Percentiles rank a stretch among this genome's conserved stretches.
Evolutionary conservation across 1,284 basidiomycete species (phyloP).

Genomic region (Ustilago loliicola): DNA sequence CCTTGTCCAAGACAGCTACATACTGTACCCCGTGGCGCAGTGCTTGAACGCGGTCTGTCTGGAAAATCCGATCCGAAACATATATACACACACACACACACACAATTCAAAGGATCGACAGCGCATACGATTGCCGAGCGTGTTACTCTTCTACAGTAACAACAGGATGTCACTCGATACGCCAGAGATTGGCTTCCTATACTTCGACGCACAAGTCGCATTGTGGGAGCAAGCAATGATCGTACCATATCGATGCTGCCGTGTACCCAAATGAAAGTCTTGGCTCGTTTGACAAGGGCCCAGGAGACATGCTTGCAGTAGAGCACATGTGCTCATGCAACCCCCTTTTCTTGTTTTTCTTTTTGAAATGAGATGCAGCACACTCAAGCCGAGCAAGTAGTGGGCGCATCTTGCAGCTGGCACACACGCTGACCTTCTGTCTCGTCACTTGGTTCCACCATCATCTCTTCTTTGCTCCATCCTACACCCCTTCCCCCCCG

Average conservation of each 20-base stretch:
- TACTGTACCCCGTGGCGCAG: slow-evolving; percentile 1
- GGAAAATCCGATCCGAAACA: slow-evolving; percentile 25
- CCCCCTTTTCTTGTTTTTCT: slow-evolving; percentile 24
- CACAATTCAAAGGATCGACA: slow-evolving; percentile 37
- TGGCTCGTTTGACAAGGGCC: slow-evolving; percentile 1
- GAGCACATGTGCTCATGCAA: slow-evolving; percentile 13
- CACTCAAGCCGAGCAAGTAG: slow-evolving; percentile 13
- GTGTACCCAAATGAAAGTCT: slow-evolving; percentile 3
- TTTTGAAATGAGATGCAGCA: slow-evolving; percentile 22
- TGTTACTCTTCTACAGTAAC: slow-evolving; percentile 8
- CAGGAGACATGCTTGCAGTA: background rate
- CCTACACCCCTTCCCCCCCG: background rate
- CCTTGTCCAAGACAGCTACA: too few relatives aligned
- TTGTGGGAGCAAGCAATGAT: background rate
- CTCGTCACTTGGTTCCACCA: background rate
- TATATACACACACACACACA: slow-evolving; percentile 27
- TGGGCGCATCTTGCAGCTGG: slow-evolving; percentile 2
- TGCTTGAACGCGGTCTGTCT: slow-evolving; percentile 12
- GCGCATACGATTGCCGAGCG: slow-evolving; percentile 28
- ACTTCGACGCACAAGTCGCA: too few relatives aligned
- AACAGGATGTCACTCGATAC: background rate
- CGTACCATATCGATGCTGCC: background rate
- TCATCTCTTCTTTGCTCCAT: slow-evolving; percentile 12
- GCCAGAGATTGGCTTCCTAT: background rate
- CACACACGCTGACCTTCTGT: background rate